These are phyloP conservation scores for Saccharum officinarum DNA, from an alignment of 176 grass and related monocot genomes.

Conservation along the genomic window DNA sequence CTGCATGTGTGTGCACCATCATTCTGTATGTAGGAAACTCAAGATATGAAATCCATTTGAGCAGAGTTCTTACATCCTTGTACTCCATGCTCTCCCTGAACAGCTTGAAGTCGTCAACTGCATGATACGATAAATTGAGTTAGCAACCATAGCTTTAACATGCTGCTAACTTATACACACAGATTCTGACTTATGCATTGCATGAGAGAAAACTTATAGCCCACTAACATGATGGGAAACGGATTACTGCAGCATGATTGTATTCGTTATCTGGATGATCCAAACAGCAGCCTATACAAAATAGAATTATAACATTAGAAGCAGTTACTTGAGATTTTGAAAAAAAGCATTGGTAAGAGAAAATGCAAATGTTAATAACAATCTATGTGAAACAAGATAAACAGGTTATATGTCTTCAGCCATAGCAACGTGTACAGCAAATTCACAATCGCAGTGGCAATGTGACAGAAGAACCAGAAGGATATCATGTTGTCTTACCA, in stretches of 20 bases:
- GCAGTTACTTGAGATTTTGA: neutral
- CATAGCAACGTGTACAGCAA: neutral
- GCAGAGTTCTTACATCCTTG: conserved; percentile 67
- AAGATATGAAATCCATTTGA: conserved; percentile 2
- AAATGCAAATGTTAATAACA: neutral
- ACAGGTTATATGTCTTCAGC: neutral
- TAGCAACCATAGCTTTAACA: neutral
- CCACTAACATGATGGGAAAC: conserved; percentile 85
- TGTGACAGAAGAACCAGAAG: neutral
- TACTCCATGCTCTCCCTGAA: conserved; percentile 70
- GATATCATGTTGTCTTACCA: conserved; percentile 47
- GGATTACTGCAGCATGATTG: conserved; percentile 77
- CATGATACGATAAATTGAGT: conserved; percentile 30
- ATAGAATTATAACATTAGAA: conserved; percentile 25
- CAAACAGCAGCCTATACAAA: conserved; percentile 61
- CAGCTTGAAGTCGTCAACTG: conserved; percentile 70
- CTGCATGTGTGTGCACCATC: neutral
- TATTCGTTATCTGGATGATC: conserved; percentile 50
- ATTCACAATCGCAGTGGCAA: neutral
- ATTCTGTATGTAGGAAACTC: neutral
- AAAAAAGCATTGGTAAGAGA: neutral
- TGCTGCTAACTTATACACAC: neutral
- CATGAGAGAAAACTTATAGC: neutral
- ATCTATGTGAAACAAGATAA: conserved; percentile 34
- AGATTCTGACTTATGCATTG: conserved; percentile 2